Evolutionary conservation across 495 filamentous ascomycete species (phyloP).

Genomic region (Aspergillus nidulans): DNA sequence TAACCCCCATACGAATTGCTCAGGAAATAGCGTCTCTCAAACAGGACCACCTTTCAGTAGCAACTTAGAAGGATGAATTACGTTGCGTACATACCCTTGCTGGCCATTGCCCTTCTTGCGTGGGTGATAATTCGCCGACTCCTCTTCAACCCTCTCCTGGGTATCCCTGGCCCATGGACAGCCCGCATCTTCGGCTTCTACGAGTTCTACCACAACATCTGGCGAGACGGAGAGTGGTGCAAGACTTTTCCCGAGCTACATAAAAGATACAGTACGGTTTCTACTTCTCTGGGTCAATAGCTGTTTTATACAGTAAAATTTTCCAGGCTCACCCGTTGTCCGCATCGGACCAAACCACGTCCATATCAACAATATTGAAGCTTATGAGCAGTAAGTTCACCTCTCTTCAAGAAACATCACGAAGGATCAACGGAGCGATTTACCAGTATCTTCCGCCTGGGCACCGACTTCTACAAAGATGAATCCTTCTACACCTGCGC

Average conservation of each 20-base stretch:
- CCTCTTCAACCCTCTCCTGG: background rate
- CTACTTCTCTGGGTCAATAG: background rate
- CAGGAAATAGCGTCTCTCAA: too few species aligned
- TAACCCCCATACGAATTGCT: too few species aligned
- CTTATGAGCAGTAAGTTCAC: background rate
- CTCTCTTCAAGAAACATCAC: background rate
- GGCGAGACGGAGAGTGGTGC: background rate
- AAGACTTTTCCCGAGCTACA: background rate
- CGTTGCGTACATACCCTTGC: too few species aligned
- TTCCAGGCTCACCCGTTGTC: background rate
- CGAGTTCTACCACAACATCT: background rate
- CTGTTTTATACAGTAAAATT: too few species aligned
- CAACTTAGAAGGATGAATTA: too few species aligned
- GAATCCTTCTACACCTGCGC: background rate
- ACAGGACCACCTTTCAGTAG: too few species aligned
- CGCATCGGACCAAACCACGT: background rate
- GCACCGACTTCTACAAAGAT: background rate
- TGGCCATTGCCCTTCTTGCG: background rate
- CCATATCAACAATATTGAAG: background rate
- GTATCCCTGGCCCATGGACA: background rate
- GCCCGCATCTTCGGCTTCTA: background rate
- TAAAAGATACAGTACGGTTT: background rate
- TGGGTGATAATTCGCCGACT: background rate
- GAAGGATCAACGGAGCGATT: background rate
- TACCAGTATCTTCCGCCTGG: background rate